phyloP scores from a whole-genome alignment of 371 early-diverging fungal species.

The Massospora cicadina region DNA sequence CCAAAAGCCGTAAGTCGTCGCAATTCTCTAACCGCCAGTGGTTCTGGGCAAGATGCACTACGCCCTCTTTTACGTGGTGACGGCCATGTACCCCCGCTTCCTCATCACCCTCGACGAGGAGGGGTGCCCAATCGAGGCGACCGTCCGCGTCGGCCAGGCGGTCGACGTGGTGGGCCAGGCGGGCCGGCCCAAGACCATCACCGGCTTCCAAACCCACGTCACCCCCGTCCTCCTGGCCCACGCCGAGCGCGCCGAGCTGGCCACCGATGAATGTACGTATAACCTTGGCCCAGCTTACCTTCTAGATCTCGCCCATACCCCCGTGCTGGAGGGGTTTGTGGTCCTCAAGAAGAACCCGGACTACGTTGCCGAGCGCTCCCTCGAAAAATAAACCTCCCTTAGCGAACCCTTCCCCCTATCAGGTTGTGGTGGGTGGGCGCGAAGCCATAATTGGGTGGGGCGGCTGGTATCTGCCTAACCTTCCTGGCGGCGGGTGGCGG shows the following conservation, averaged over 20 bases:
- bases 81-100: constrained; percentile 94
- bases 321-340: constrained; percentile 87
- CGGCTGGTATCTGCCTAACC: no score
- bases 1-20: constrained; percentile 60
- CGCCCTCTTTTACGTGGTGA: constrained; percentile 80
- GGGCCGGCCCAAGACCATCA: constrained; percentile 95
- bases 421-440: no score
- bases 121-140: constrained; percentile 53
- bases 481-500: no score
- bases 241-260: constrained; percentile 94
- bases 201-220: constrained; percentile 96
- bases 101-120: constrained; percentile 83
- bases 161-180: constrained; percentile 99
- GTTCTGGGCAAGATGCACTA: constrained; percentile 35
- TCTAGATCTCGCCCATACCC: constrained; percentile 48
- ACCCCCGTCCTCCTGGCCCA: constrained; percentile 94
- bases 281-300: not conserved
- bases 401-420: no score
- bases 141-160: constrained; percentile 96
- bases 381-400: constrained; percentile 1
- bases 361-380: constrained; percentile 37
- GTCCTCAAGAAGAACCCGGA: constrained; percentile 85
- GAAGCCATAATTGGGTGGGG: no score
- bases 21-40: not conserved
- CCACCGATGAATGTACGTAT: constrained; percentile 77